Percentiles rank a stretch among this genome's conserved stretches.
Evolutionary conservation across 106 monocot genomes (phyloP).

Genomic region (Posidonia australis): DNA sequence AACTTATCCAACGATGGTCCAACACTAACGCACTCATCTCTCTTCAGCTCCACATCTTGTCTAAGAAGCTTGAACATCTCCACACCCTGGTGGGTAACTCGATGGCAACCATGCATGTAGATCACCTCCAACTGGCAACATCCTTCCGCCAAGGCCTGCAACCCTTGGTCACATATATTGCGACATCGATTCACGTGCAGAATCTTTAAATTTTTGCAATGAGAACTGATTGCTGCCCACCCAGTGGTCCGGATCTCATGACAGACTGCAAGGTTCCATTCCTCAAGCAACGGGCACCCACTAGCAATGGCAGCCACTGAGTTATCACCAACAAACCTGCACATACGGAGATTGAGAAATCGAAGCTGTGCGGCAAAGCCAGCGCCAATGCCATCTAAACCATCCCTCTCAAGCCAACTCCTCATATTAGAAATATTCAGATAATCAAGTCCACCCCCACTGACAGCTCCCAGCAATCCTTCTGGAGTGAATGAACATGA

Average conservation of each 20-base stretch:
- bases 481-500: conserved; percentile 55
- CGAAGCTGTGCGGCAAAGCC: conserved; percentile 35
- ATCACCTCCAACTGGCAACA: conserved; percentile 33
- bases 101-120: conserved; percentile 57
- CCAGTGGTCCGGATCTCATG: conserved; percentile 48
- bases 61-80: conserved; percentile 50
- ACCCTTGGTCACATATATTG: conserved; percentile 55
- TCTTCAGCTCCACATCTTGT: conserved; percentile 44
- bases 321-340: conserved; percentile 47
- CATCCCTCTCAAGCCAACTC: conserved; percentile 25
- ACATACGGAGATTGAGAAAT: conserved; percentile 59
- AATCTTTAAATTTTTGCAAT: conserved; percentile 43
- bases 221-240: conserved; percentile 56
- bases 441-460: conserved; percentile 67
- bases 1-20: conserved; percentile 44
- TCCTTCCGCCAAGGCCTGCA: conserved; percentile 45
- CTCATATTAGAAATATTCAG: conserved; percentile 10
- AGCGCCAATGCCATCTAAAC: conserved; percentile 24
- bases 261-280: conserved; percentile 79
- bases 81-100: conserved; percentile 28
- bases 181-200: conserved; percentile 79
- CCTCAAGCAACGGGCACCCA: conserved; percentile 69
- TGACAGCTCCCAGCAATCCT: conserved; percentile 36
- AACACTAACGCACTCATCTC: conserved; percentile 38
- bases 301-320: conserved; percentile 47